Percentiles rank a stretch among this genome's conserved stretches.
Conservation (phyloP, 192 early-diverging fungal species). For the Rhizoclosmatium globosum region DNA sequence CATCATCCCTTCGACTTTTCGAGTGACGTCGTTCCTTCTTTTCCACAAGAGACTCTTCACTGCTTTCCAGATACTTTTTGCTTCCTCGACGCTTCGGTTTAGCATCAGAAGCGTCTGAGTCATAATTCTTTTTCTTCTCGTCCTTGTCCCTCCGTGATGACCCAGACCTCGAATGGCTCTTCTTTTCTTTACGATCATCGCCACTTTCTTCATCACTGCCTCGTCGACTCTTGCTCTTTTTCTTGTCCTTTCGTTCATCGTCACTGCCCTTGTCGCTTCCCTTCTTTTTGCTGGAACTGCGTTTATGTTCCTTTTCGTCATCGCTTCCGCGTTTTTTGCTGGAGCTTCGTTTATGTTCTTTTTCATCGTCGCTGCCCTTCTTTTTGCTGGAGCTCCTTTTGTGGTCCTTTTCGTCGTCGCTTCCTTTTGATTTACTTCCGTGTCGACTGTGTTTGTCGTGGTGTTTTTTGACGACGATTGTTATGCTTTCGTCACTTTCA, state of each 20-base stretch:
- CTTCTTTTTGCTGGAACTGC: constrained; percentile 19
- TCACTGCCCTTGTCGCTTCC: background rate
- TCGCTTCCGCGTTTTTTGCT: constrained; percentile 18
- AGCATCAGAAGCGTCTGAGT: constrained; percentile 16
- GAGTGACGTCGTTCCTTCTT: constrained; percentile 7
- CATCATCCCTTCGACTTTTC: constrained; percentile 14
- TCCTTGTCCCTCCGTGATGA: constrained; percentile 13
- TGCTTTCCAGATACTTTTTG: constrained; percentile 14
- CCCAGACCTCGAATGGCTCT: constrained; percentile 21
- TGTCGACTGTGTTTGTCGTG: constrained; percentile 23
- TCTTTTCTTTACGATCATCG: constrained; percentile 5
- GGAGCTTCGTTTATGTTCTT: constrained; percentile 15
- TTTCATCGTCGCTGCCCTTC: constrained; percentile 21
- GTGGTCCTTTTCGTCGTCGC: constrained; percentile 8
- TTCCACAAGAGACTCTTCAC: constrained; percentile 26
- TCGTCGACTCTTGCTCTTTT: constrained; percentile 11
- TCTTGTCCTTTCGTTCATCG: constrained; percentile 13
- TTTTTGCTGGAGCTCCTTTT: background rate
- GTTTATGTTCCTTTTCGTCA: constrained; percentile 13
- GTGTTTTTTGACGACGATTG: constrained; percentile 23
- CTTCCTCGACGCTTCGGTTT: background rate
- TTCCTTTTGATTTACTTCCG: constrained; percentile 4
- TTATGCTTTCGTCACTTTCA: background rate
- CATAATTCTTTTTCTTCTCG: background rate
- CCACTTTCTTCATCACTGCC: background rate